Conservation (phyloP, 805 yeast genomes). For the Candida qinlingensis region DNA sequence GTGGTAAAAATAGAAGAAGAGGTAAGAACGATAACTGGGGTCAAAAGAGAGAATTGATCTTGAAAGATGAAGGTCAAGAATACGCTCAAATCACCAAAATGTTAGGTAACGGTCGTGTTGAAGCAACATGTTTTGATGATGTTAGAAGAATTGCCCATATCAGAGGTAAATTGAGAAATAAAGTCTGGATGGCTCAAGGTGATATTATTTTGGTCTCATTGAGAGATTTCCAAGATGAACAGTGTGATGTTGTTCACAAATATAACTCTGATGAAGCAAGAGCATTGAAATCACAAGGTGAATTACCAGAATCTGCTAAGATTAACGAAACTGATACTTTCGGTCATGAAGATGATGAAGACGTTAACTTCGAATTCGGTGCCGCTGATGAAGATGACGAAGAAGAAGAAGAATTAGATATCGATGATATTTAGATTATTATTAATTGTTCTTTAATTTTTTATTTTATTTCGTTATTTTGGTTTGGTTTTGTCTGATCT, state of each 20-base stretch:
- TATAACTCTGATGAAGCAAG: conserved; percentile 98
- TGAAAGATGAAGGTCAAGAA: conserved; percentile 95
- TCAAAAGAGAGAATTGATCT: conserved; percentile 90
- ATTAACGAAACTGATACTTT: conserved; percentile 97
- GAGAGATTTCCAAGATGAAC: conserved; percentile 98
- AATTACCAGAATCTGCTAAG: conserved; percentile 94
- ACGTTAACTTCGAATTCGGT: conserved; percentile 97
- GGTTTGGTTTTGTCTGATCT: conserved; percentile 1
- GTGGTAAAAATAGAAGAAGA: conserved; percentile 92
- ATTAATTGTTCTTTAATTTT: neutral
- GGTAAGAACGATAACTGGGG: conserved; percentile 93
- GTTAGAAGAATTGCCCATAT: conserved; percentile 92
- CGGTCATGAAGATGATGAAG: conserved; percentile 95
- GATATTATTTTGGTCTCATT: conserved; percentile 92
- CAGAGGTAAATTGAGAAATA: conserved; percentile 98
- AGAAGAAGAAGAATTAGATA: conserved; percentile 75
- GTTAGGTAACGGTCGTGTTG: conserved; percentile 97
- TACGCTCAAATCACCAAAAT: conserved; percentile 97
- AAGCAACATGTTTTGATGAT: conserved; percentile 94
- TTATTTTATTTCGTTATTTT: conserved; percentile 6
- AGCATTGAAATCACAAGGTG: conserved; percentile 91
- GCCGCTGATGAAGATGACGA: conserved; percentile 80
- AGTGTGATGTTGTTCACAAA: conserved; percentile 96
- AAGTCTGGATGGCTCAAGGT: conserved; percentile 99
- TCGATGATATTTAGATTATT: conserved; percentile 76